Conservation (phyloP, 2,329 filamentous ascomycete genomes). For the Cladobotryum protrusum region DNA sequence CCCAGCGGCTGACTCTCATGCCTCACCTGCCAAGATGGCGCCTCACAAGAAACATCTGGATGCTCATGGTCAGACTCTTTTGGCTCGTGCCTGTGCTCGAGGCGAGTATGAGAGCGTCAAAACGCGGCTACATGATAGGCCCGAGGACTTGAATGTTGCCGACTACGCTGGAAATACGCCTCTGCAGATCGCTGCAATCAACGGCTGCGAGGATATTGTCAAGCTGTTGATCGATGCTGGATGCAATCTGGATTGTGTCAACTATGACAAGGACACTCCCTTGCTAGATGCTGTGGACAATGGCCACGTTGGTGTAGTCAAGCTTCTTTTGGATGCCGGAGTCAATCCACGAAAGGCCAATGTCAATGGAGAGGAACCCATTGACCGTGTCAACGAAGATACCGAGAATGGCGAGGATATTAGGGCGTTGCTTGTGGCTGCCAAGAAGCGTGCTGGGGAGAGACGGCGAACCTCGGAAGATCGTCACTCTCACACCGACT, state of each 20-base stretch:
- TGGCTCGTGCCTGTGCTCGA: constrained; percentile 84
- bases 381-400: constrained; percentile 73
- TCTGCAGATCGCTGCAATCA: constrained; percentile 83
- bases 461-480: constrained; percentile 54
- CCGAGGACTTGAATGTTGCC: constrained; percentile 79
- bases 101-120: constrained; percentile 77
- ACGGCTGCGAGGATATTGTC: constrained; percentile 82
- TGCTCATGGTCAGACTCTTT: constrained; percentile 81
- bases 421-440: constrained; percentile 57
- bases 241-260: constrained; percentile 73
- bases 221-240: constrained; percentile 78
- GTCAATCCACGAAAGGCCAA: constrained; percentile 91
- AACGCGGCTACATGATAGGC: constrained; percentile 66
- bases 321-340: constrained; percentile 73
- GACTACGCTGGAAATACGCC: constrained; percentile 97
- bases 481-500: constrained; percentile 41
- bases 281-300: constrained; percentile 96
- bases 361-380: constrained; percentile 83
- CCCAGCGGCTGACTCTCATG: constrained; percentile 52
- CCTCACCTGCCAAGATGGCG: constrained; percentile 61
- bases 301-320: constrained; percentile 82
- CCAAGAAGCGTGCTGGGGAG: constrained; percentile 49
- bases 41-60: constrained; percentile 84
- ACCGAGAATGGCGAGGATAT: constrained; percentile 76
- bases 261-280: constrained; percentile 84